A percentile compares a stretch with the other conserved stretches of the same genome.
phyloP scores from a whole-genome alignment of 2,329 filamentous ascomycete genomes.

The Fusarium beomiforme region DNA sequence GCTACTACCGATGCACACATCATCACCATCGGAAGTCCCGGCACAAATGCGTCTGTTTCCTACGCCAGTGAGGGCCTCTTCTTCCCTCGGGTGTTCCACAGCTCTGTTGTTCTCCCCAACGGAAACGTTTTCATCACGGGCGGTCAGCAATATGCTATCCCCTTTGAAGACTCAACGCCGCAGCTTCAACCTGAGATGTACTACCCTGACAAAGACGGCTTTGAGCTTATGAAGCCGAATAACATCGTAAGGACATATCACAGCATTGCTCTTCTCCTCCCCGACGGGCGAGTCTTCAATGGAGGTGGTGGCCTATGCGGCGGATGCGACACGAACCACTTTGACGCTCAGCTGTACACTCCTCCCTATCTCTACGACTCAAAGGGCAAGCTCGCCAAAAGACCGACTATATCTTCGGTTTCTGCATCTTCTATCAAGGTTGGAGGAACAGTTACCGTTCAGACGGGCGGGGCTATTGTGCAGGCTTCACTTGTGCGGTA shows the following conservation, averaged over 20 bases:
- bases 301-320: slow-evolving; percentile 29
- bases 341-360: slow-evolving; percentile 31
- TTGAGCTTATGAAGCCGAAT: slow-evolving; percentile 24
- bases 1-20: slow-evolving; percentile 58
- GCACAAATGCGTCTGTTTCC: neutral
- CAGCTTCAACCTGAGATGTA: slow-evolving; percentile 27
- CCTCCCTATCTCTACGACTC: slow-evolving; percentile 21
- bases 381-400: slow-evolving; percentile 12
- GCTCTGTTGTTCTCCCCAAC: slow-evolving; percentile 59
- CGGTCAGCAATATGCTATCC: slow-evolving; percentile 44
- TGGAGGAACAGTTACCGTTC: slow-evolving; percentile 1
- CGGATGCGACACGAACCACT: slow-evolving; percentile 26
- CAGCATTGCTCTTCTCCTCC: slow-evolving; percentile 24
- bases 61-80: slow-evolving; percentile 22
- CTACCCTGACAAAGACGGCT: neutral
- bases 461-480: neutral
- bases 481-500: slow-evolving; percentile 24
- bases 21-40: slow-evolving; percentile 55
- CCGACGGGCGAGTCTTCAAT: slow-evolving; percentile 28
- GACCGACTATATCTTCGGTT: slow-evolving; percentile 16
- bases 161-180: slow-evolving; percentile 27
- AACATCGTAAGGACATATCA: slow-evolving; percentile 26
- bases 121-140: slow-evolving; percentile 60
- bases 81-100: slow-evolving; percentile 54
- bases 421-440: slow-evolving; percentile 7